Base-by-base conservation (phyloP, 2,329 filamentous ascomycete species). In the Ophiostoma quercus region DNA sequence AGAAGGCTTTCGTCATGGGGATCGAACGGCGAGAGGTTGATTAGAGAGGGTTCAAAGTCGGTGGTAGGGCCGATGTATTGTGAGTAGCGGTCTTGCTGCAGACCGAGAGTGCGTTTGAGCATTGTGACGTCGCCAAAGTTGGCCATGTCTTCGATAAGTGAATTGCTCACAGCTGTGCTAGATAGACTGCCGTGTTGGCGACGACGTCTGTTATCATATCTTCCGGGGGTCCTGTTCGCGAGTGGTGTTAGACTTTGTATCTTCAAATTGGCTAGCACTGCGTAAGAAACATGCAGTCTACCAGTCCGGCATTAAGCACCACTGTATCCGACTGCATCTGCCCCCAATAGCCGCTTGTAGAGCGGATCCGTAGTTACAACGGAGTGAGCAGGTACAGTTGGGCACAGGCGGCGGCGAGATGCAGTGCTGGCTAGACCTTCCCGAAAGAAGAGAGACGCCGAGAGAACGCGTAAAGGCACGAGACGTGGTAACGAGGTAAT, bases 31-130 rank as follows among this genome's bases (percentile, higher is more conserved):
- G 91, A 93, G 29, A 94, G 84, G 75, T 92, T 91, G 79, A 94
- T 92, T 69, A 95, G 83, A n/a, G 89, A 89, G 19, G 91, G 90
- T 77, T 95, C 92, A 76, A 94, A 92, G 75, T 93, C 90, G 67
- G 91, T 93, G 67, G 91, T 94, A 71, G 90, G 87, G 34, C 92
- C 92, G 74, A 95, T 92, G 76, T 94, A 92, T 79, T 92, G 90
- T 80, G 90, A 92, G 78, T 90, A 92, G 72, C 90, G 88, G 78
- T 92, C 89, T 76, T 87, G 83, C 77, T 94, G 91, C 74, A 95
- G 84, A 71, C 92, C 92, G 71, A 95, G 82, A 19, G 88, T 90
- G 76, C 87, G 84, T 78, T 88, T 89, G 71, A 91, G 82, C 75
- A 89, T 81, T 71, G 86, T 88, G 68, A 87, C 86, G 54, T 87